Evolutionary conservation across 768 basidiomycete genomes (phyloP), one percentile per base, ranked within the genome.

Genomic region (Bullera alba): DNA sequence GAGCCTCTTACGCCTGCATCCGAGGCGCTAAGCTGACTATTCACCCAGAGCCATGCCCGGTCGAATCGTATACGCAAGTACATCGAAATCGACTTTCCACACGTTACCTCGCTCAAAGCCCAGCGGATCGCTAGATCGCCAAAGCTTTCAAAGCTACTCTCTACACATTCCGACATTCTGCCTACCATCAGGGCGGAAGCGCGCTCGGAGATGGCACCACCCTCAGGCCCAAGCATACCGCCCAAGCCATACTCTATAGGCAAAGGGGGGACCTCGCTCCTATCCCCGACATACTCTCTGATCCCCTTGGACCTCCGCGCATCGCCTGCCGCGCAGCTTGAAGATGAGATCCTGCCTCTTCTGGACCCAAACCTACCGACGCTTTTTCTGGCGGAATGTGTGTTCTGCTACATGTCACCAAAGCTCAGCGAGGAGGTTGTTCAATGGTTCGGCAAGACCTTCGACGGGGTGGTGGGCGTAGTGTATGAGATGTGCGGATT

Each of bases 401-500:
- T 96, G 16, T 79, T 95, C 48, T 89, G 82, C 14, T 96, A 99
- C 73, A 86, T 96, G 79, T 62, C 75, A 0, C 82, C 86, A 0
- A 64, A 73, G 2, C 75, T 77, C 2, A 83, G 83, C 1, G 75
- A 78, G 25, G 75, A 74, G 0, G 65, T 95, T 12, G 74, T 95
- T 1, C 70, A 75, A 30, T 92, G 87, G 86, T 90, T 92, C 63
- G 76, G 79, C 2, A 75, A 79, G 48, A 77, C 77, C 50, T 82
- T 69, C 80, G 46, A 22, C 1, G 17, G 44, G 17, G 55, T 63
- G 58, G 41, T 57, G 14, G 68, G 67, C 12, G 72, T 89, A 7
- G 78, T 90, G 16, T 96, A 97, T 64, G 93, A 96, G 69, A 96
- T 96, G 86, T 92, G 88, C 66, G 85, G 83, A 1, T 75, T 96